phyloP scores from a whole-genome alignment of 768 basidiomycete genomes.

The Imleria badia region DNA sequence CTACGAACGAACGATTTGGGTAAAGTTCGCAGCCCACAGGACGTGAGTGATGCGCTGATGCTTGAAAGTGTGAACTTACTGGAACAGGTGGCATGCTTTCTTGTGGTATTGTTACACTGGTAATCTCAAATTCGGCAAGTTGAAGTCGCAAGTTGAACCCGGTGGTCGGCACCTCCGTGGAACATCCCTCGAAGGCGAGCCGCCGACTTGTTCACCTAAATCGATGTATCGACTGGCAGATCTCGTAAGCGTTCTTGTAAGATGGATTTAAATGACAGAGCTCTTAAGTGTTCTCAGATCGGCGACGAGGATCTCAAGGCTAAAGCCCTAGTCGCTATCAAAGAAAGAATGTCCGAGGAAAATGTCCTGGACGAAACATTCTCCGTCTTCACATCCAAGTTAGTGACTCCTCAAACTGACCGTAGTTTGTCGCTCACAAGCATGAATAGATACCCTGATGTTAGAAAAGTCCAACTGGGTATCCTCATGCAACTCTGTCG shows the following conservation, averaged over 20 bases:
- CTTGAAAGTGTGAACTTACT: not conserved
- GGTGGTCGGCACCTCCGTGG: not conserved
- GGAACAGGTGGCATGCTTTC: conserved; percentile 23
- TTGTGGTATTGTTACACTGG: conserved; percentile 30
- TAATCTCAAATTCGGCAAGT: conserved; percentile 10
- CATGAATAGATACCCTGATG: conserved; percentile 15
- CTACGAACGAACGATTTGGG: not conserved
- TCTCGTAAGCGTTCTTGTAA: conserved; percentile 20
- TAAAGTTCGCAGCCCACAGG: conserved; percentile 17
- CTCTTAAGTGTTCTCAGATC: conserved; percentile 5
- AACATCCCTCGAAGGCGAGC: not conserved
- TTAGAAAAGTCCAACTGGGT: conserved; percentile 19
- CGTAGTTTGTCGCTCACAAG: not conserved
- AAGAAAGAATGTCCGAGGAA: conserved; percentile 7
- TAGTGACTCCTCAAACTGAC: not conserved
- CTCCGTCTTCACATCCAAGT: conserved; percentile 30
- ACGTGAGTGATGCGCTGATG: conserved; percentile 7
- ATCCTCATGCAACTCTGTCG: conserved; percentile 7
- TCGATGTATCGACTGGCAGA: conserved; percentile 38
- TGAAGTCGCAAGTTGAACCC: conserved; percentile 16
- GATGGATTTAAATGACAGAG: not conserved
- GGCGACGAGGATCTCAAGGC: conserved; percentile 17
- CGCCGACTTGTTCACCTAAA: conserved; percentile 34
- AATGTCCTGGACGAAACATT: conserved; percentile 28
- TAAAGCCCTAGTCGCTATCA: conserved; percentile 19